These are phyloP conservation scores for Alternaria triticina DNA, from an alignment of 2,329 filamentous ascomycete genomes.

Conservation along the genomic window DNA sequence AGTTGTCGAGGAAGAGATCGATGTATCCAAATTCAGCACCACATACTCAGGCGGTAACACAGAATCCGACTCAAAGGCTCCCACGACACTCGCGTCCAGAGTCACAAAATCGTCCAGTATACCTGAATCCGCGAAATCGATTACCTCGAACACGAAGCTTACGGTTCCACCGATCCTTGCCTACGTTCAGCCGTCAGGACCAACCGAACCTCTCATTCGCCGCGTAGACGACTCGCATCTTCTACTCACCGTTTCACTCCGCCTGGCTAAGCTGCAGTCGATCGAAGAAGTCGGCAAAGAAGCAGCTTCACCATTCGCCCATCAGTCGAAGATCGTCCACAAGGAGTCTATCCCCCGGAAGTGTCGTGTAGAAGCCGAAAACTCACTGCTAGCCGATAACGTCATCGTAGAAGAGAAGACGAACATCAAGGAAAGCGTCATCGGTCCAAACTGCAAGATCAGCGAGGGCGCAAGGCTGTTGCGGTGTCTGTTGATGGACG, in stretches of 20 bases:
- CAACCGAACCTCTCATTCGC: constrained; percentile 71
- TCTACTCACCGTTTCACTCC: constrained; percentile 80
- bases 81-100: constrained; percentile 44
- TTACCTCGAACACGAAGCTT: constrained; percentile 46
- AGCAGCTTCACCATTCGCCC: constrained; percentile 72
- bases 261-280: constrained; percentile 82
- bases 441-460: constrained; percentile 88
- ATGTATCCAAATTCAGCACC: constrained; percentile 60
- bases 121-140: constrained; percentile 33
- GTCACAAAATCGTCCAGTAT: constrained; percentile 40
- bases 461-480: constrained; percentile 82
- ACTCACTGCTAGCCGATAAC: constrained; percentile 86
- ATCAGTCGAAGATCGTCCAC: constrained; percentile 80
- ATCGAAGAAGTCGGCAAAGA: constrained; percentile 65
- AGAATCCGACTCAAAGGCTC: constrained; percentile 12
- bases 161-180: constrained; percentile 76
- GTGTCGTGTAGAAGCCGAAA: constrained; percentile 80
- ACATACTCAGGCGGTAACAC: constrained; percentile 49
- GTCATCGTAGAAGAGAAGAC: constrained; percentile 87
- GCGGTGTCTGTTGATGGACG: constrained; percentile 93
- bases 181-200: constrained; percentile 75
- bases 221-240: constrained; percentile 87
- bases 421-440: constrained; percentile 89
- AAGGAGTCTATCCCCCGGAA: constrained; percentile 80
- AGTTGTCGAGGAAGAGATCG: constrained; percentile 60